Conservation (phyloP, 2,329 filamentous ascomycete species). For the Macrophomina phaseolina region DNA sequence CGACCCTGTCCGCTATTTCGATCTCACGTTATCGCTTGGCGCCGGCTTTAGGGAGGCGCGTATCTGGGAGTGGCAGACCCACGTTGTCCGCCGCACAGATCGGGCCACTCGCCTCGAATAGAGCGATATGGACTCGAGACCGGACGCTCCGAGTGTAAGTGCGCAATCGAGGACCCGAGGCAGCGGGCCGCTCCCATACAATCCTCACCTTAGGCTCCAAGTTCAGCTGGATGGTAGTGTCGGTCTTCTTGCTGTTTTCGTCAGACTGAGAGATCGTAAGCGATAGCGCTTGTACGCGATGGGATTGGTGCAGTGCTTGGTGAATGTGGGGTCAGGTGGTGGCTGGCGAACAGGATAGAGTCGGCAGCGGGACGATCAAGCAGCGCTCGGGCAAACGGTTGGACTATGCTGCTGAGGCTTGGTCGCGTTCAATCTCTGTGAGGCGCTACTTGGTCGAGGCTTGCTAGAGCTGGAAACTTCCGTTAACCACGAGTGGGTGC, state of each 20-base stretch:
- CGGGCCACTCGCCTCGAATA: conserved; percentile 3
- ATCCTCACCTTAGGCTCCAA: background rate
- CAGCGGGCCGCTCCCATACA: conserved; percentile 16
- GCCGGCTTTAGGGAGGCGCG: background rate
- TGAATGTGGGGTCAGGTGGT: background rate
- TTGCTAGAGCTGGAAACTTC: background rate
- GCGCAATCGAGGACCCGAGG: background rate
- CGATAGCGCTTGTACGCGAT: background rate
- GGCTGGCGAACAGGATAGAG: conserved; percentile 4
- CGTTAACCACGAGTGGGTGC: background rate
- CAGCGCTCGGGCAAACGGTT: conserved; percentile 3
- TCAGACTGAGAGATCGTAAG: background rate
- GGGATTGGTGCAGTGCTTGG: background rate
- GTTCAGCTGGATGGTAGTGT: background rate
- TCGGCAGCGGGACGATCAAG: background rate
- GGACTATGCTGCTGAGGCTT: conserved; percentile 1
- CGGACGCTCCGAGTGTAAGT: background rate
- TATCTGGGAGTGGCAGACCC: background rate
- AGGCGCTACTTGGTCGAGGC: background rate
- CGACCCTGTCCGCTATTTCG: background rate
- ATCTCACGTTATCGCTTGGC: conserved; percentile 2
- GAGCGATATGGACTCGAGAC: background rate
- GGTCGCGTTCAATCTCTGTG: background rate
- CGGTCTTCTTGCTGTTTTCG: background rate
- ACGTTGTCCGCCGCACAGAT: background rate